phyloP scores from a whole-genome alignment of 192 early-diverging fungal species.

The Podila horticola region DNA sequence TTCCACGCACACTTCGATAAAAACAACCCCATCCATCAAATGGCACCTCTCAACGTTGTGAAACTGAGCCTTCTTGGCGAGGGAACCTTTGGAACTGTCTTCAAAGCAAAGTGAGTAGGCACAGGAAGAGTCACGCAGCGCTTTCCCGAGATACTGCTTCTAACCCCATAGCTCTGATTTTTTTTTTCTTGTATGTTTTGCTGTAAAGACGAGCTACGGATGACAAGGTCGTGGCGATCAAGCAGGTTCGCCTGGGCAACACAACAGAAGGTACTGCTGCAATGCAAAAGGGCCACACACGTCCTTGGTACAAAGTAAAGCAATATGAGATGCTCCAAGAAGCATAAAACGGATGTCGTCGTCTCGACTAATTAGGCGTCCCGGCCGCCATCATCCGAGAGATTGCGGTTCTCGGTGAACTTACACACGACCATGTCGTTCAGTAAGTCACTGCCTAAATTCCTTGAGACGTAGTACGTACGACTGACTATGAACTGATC shows the following conservation, averaged over 20 bases:
- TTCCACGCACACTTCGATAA: too few species aligned
- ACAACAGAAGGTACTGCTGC: conserved; percentile 59
- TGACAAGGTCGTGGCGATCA: conserved; percentile 75
- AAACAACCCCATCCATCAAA: too few species aligned
- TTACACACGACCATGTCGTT: conserved; percentile 77
- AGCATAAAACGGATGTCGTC: not conserved
- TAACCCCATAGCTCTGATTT: not conserved
- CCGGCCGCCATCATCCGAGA: conserved; percentile 80
- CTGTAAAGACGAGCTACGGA: conserved; percentile 53
- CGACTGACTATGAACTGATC: not conserved
- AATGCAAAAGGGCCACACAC: not conserved
- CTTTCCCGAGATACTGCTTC: not conserved
- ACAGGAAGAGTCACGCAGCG: not conserved
- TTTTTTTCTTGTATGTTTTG: not conserved
- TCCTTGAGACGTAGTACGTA: conserved; percentile 29
- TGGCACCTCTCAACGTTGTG: too few species aligned
- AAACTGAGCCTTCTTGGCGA: conserved; percentile 82
- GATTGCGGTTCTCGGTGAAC: conserved; percentile 81
- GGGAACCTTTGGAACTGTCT: conserved; percentile 86
- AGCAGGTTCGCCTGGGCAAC: conserved; percentile 76
- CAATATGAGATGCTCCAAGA: not conserved
- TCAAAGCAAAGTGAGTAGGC: conserved; percentile 66
- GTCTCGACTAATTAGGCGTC: conserved; percentile 66
- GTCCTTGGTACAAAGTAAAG: not conserved
- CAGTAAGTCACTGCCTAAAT: conserved; percentile 59